A percentile compares a stretch with the other conserved stretches of the same genome.
These are phyloP conservation scores for Metarhizium brunneum DNA, from an alignment of 2,329 filamentous ascomycete genomes.

Conservation along the genomic window DNA sequence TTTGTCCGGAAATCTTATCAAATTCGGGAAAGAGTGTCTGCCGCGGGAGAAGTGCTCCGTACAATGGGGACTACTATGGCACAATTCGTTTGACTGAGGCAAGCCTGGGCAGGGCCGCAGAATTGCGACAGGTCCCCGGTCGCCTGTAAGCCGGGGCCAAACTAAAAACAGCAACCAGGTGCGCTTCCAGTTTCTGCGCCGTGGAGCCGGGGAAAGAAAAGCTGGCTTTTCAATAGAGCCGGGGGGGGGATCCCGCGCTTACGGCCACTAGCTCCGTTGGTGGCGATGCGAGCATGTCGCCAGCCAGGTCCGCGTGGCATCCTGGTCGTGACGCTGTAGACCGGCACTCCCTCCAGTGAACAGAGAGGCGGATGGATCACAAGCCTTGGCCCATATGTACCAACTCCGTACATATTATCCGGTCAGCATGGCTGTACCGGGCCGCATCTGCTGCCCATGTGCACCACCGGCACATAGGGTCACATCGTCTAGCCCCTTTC, in stretches of 20 bases:
- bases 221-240: neutral
- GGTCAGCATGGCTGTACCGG: constrained; percentile 1
- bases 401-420: no score
- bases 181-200: neutral
- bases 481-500: constrained; percentile 1
- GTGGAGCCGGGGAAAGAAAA: neutral
- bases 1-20: no score
- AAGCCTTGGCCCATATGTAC: neutral
- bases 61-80: no score
- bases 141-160: neutral
- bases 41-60: no score
- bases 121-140: neutral
- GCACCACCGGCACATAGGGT: constrained; percentile 5
- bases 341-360: neutral
- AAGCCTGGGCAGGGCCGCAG: no score
- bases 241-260: neutral
- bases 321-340: neutral
- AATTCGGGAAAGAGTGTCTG: no score
- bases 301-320: constrained; percentile 1
- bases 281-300: neutral
- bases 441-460: constrained; percentile 6
- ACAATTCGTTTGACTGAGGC: no score
- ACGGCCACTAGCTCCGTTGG: neutral
- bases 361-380: no score
- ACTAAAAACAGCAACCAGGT: neutral